Conservation (phyloP, 1,284 basidiomycete species). For the Boletus smithii region DNA sequence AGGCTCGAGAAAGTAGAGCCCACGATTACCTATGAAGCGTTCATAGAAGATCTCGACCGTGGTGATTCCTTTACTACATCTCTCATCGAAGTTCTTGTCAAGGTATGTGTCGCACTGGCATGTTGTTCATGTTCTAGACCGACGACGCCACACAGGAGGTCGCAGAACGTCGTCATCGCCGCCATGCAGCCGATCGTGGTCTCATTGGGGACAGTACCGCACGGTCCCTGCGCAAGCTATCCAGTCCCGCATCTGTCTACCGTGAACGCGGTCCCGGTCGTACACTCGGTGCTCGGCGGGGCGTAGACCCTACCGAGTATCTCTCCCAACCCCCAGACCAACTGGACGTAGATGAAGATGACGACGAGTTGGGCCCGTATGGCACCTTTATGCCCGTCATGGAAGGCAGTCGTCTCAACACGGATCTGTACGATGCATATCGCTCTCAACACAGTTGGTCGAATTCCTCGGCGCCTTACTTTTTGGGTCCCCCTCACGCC, state of each 20-base stretch:
- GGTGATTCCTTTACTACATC: conserved; percentile 74
- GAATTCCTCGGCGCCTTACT: conserved; percentile 26
- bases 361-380: conserved; percentile 42
- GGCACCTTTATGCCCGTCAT: conserved; percentile 29
- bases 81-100: conserved; percentile 67
- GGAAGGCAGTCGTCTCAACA: conserved; percentile 54
- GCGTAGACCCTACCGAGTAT: conserved; percentile 45
- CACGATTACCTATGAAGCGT: conserved; percentile 62
- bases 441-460: conserved; percentile 33
- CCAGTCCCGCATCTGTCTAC: conserved; percentile 50
- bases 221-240: conserved; percentile 54
- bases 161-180: conserved; percentile 60
- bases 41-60: conserved; percentile 66
- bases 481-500: conserved; percentile 23
- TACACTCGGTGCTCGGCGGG: conserved; percentile 17
- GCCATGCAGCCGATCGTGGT: conserved; percentile 49
- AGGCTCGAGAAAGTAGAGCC: conserved; percentile 57
- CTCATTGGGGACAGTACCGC: conserved; percentile 63
- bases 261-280: conserved; percentile 40
- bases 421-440: conserved; percentile 56
- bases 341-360: conserved; percentile 58
- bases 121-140: neutral
- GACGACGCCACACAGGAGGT: conserved; percentile 50
- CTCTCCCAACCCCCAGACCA: conserved; percentile 47
- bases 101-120: conserved; percentile 42